These are phyloP conservation scores for Penstemon barbatus DNA, from an alignment of 257 asterid species.

Conservation along the genomic window DNA sequence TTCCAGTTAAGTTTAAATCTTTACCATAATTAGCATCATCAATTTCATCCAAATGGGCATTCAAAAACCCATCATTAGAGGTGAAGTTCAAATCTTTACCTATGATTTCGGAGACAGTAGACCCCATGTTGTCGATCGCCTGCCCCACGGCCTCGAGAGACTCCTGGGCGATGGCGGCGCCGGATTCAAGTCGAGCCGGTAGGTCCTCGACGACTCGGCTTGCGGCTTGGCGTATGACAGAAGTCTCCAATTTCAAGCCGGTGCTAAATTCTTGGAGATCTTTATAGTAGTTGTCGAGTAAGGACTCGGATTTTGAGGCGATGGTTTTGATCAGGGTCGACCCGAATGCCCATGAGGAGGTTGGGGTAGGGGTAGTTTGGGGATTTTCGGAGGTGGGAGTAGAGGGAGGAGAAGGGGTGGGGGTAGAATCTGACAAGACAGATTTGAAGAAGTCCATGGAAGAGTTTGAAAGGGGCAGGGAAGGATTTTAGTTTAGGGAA, in stretches of 20 bases:
- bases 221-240: conserved; percentile 68
- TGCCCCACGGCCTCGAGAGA: conserved; percentile 85
- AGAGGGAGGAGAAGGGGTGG: conserved; percentile 33
- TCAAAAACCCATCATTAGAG: conserved; percentile 37
- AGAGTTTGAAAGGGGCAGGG: conserved; percentile 5
- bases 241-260: conserved; percentile 65
- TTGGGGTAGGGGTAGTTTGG: conserved; percentile 32
- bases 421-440: conserved; percentile 53
- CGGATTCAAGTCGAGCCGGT: conserved; percentile 76
- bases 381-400: conserved; percentile 38
- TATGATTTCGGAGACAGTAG: conserved; percentile 59
- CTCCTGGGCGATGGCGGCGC: conserved; percentile 83
- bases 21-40: conserved; percentile 30
- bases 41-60: conserved; percentile 33
- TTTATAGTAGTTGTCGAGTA: conserved; percentile 65
- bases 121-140: conserved; percentile 69
- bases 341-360: conserved; percentile 60
- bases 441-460: conserved; percentile 84
- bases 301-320: conserved; percentile 72
- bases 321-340: conserved; percentile 58
- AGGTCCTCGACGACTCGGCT: conserved; percentile 71
- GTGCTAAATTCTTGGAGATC: conserved; percentile 80
- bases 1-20: conserved; percentile 27
- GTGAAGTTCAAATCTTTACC: conserved; percentile 64
- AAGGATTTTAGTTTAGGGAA: background rate